Conservation (phyloP, 768 basidiomycete genomes). For the Wakefieldia striispora region DNA sequence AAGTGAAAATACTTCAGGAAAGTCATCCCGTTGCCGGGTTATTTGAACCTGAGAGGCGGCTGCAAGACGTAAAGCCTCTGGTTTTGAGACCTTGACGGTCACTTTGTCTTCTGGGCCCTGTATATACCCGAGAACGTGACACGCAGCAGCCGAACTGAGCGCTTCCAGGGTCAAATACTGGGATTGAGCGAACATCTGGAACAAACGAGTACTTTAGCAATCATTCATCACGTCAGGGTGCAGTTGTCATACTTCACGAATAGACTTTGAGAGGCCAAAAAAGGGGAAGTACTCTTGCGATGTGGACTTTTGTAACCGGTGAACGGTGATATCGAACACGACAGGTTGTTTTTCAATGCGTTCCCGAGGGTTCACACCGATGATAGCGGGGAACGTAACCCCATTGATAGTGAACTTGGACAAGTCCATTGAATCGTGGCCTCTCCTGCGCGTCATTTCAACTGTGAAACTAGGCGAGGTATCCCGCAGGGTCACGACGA, state of each 20-base stretch:
- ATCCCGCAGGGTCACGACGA: constrained; percentile 50
- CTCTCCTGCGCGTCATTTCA: constrained; percentile 16
- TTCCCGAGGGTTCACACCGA: constrained; percentile 71
- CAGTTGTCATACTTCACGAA: constrained; percentile 6
- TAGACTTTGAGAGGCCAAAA: constrained; percentile 32
- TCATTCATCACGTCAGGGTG: background rate
- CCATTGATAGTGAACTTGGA: constrained; percentile 31
- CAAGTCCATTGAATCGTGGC: constrained; percentile 14
- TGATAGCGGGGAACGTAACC: constrained; percentile 51
- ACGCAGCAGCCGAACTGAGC: constrained; percentile 54
- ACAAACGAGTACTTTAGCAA: background rate
- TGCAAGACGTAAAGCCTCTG: constrained; percentile 66
- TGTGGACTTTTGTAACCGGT: background rate
- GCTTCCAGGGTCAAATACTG: constrained; percentile 68
- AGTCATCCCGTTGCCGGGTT: constrained; percentile 42
- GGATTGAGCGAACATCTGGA: constrained; percentile 47
- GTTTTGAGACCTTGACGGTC: constrained; percentile 63
- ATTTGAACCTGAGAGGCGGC: constrained; percentile 63
- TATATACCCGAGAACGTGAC: constrained; percentile 39
- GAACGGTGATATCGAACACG: constrained; percentile 46
- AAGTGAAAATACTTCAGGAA: constrained; percentile 18
- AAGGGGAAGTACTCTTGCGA: constrained; percentile 11
- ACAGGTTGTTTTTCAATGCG: constrained; percentile 62
- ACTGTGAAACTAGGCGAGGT: constrained; percentile 37
- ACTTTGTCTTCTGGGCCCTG: constrained; percentile 29